A percentile compares a stretch with the other conserved stretches of the same genome.
Conservation (phyloP, 768 basidiomycete genomes). For the Rubroboletus satanas region DNA sequence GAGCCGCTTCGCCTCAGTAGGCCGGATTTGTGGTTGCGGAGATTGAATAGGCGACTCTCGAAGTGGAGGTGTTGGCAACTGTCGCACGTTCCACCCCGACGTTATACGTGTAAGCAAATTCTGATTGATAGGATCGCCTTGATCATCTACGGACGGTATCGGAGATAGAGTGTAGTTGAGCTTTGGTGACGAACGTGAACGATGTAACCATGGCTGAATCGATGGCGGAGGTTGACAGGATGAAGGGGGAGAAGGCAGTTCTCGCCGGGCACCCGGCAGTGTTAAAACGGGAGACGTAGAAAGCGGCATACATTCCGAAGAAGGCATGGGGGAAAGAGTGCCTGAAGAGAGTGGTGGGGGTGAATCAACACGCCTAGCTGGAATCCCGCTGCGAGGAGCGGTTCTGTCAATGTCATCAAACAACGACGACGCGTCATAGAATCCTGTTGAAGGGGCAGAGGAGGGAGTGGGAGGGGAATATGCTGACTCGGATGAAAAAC, state of each 20-base stretch:
- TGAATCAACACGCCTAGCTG: conserved; percentile 8
- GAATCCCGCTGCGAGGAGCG: conserved; percentile 9
- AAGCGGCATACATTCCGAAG: conserved; percentile 27
- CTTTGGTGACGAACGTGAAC: conserved; percentile 38
- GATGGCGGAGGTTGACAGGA: conserved; percentile 30
- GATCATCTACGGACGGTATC: conserved; percentile 15
- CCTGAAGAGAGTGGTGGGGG: conserved; percentile 21
- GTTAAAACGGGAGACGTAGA: conserved; percentile 22
- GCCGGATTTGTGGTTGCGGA: conserved; percentile 12
- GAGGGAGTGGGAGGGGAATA: conserved; percentile 39
- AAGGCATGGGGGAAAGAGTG: conserved; percentile 28
- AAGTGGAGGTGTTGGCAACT: conserved; percentile 33
- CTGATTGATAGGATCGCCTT: conserved; percentile 10
- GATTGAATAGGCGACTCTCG: conserved; percentile 15
- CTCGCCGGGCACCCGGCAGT: conserved; percentile 21
- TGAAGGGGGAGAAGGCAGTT: conserved; percentile 29
- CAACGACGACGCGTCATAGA: conserved; percentile 15
- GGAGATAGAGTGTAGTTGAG: conserved; percentile 22
- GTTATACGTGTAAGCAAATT: conserved; percentile 20
- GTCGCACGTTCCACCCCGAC: conserved; percentile 23
- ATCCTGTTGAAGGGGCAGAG: conserved; percentile 39
- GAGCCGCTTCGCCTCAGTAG: conserved; percentile 17
- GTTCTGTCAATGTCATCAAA: conserved; percentile 23
- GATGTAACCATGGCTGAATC: conserved; percentile 27
- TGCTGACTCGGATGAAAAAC: conserved; percentile 49